Conservation (phyloP, 2,329 filamentous ascomycete genomes). For the Hypoxylon sp. region DNA sequence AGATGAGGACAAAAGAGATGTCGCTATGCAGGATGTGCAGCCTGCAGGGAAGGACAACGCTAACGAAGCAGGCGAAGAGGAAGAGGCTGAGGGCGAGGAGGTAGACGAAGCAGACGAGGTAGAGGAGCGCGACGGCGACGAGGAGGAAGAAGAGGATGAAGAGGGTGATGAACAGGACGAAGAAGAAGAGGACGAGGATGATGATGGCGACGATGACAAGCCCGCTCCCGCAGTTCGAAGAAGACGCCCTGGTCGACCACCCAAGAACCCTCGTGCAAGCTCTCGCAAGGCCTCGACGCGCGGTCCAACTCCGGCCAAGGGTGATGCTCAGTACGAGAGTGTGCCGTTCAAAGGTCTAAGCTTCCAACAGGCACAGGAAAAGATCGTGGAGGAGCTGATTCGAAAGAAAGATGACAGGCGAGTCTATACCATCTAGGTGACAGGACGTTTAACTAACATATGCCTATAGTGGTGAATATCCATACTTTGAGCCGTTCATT, state of each 20-base stretch:
- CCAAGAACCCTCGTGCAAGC: slow-evolving; percentile 52
- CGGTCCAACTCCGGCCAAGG: slow-evolving; percentile 56
- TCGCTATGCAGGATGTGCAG: slow-evolving; percentile 25
- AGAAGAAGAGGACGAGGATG: slow-evolving; percentile 41
- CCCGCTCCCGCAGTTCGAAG: slow-evolving; percentile 31
- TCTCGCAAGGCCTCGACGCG: slow-evolving; percentile 48
- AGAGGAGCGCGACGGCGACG: slow-evolving; percentile 46
- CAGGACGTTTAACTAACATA: slow-evolving; percentile 35
- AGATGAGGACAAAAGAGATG: slow-evolving; percentile 46
- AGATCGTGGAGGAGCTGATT: slow-evolving; percentile 81
- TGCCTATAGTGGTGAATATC: slow-evolving; percentile 72
- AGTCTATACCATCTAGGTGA: slow-evolving; percentile 44
- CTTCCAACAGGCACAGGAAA: slow-evolving; percentile 89
- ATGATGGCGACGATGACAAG: slow-evolving; percentile 42
- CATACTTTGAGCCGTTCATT: slow-evolving; percentile 79
- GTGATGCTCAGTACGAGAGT: slow-evolving; percentile 66
- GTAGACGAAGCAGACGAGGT: slow-evolving; percentile 39
- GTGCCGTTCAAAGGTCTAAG: slow-evolving; percentile 76
- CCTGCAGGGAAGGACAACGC: slow-evolving; percentile 11
- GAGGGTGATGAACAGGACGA: slow-evolving; percentile 30
- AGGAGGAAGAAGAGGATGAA: slow-evolving; percentile 30
- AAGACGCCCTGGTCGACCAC: slow-evolving; percentile 52
- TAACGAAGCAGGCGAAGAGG: slow-evolving; percentile 51
- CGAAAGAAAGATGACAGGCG: slow-evolving; percentile 76
- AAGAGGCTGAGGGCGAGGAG: slow-evolving; percentile 46